Evolutionary conservation across 2,329 filamentous ascomycete genomes (phyloP).

Genomic region (Dothiorella sarmentorum): DNA sequence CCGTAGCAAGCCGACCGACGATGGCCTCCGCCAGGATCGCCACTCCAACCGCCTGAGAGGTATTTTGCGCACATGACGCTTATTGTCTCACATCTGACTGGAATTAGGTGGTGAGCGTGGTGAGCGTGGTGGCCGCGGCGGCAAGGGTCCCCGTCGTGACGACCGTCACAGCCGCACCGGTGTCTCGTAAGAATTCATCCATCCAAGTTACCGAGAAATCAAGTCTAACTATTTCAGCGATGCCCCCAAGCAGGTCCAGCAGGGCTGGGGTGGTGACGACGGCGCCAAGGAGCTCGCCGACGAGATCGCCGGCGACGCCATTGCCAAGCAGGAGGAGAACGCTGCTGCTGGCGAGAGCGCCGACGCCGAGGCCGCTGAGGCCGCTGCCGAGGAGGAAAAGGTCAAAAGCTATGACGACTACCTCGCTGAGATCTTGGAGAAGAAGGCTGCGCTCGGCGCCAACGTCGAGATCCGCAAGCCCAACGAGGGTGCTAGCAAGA

Average conservation of each 20-base stretch:
- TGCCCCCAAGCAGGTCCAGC: conserved; percentile 80
- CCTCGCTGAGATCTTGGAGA: conserved; percentile 70
- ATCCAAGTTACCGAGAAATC: neutral
- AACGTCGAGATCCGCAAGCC: conserved; percentile 76
- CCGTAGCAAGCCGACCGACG: conserved; percentile 74
- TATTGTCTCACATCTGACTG: conserved; percentile 1
- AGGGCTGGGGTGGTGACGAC: conserved; percentile 82
- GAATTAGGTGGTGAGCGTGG: conserved; percentile 40
- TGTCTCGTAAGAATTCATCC: conserved; percentile 49
- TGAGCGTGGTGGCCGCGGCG: conserved; percentile 47
- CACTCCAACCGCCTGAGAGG: conserved; percentile 38
- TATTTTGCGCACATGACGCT: conserved; percentile 25
- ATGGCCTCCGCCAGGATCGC: conserved; percentile 53
- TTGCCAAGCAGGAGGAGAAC: conserved; percentile 81
- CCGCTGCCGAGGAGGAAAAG: conserved; percentile 70
- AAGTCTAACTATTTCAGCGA: conserved; percentile 49
- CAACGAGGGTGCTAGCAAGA: conserved; percentile 93
- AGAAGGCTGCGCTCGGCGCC: conserved; percentile 68
- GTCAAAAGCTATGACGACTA: conserved; percentile 87
- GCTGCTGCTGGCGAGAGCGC: conserved; percentile 49
- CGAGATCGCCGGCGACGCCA: conserved; percentile 85
- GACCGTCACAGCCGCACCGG: conserved; percentile 63
- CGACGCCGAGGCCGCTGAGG: conserved; percentile 38
- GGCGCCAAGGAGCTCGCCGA: conserved; percentile 84
- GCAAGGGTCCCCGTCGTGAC: conserved; percentile 46